Percentiles rank a stretch among this genome's conserved stretches.
Evolutionary conservation across 1,139 yeast species (phyloP).

Genomic region (Pichia sp.): DNA sequence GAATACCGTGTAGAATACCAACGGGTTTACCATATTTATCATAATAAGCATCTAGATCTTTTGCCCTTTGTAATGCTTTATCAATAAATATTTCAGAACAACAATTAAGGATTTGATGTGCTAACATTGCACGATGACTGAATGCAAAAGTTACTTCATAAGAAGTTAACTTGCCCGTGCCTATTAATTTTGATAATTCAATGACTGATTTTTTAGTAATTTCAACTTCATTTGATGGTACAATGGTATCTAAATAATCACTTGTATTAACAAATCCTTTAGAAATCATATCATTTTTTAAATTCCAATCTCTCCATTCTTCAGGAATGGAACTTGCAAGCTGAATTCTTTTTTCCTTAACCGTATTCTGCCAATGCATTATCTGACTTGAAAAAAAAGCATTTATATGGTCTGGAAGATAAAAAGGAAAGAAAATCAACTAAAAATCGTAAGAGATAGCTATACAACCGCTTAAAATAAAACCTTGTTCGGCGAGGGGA

Average conservation of each 20-base stretch:
- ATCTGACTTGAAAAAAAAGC: no score
- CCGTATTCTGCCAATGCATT: background rate
- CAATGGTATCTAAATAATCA: constrained; percentile 27
- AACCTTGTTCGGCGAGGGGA: background rate
- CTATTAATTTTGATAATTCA: constrained; percentile 9
- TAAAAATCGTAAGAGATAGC: background rate
- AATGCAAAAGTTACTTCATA: constrained; percentile 42
- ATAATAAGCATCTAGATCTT: constrained; percentile 37
- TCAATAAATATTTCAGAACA: constrained; percentile 34
- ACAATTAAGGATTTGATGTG: constrained; percentile 49
- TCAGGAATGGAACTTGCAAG: constrained; percentile 23
- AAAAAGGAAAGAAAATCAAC: background rate
- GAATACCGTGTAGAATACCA: constrained; percentile 63
- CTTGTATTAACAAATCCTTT: constrained; percentile 18
- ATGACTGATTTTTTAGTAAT: constrained; percentile 22
- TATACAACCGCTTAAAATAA: no score
- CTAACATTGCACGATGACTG: constrained; percentile 49
- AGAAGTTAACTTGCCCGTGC: constrained; percentile 35
- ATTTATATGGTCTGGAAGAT: no score
- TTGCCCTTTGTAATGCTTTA: constrained; percentile 37
- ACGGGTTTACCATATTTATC: constrained; percentile 31
- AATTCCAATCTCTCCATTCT: constrained; percentile 25
- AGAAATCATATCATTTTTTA: constrained; percentile 16
- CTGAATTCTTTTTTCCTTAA: background rate
- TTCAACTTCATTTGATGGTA: constrained; percentile 21